These are phyloP conservation scores for Fusarium drepaniforme DNA, from an alignment of 2,329 filamentous ascomycete genomes.

Conservation along the genomic window DNA sequence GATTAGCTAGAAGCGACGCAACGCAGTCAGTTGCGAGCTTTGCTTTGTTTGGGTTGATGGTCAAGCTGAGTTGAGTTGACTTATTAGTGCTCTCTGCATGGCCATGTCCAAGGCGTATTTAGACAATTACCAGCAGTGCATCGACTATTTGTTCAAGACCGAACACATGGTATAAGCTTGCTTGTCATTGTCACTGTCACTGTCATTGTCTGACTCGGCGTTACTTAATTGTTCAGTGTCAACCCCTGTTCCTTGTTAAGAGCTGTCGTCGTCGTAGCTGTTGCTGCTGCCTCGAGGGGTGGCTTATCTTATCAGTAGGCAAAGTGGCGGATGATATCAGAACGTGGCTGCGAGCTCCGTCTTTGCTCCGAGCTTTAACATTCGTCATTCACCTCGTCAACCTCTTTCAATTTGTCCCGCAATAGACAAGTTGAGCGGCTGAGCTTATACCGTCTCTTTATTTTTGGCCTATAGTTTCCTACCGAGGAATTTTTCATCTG, in stretches of 20 bases:
- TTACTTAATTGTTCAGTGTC: neutral
- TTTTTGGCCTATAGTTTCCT: neutral
- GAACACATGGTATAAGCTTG: neutral
- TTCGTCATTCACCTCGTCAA: constrained; percentile 10
- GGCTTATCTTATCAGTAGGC: constrained; percentile 42
- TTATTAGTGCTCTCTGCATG: neutral
- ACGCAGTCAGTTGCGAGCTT: constrained; percentile 13
- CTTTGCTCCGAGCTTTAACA: constrained; percentile 25
- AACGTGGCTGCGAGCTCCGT: constrained; percentile 31
- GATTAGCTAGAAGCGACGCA: constrained; percentile 18
- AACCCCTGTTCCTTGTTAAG: neutral
- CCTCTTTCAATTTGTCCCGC: neutral
- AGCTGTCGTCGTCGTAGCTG: constrained; percentile 32
- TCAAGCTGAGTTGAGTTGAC: neutral
- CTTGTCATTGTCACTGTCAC: neutral
- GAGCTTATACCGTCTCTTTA: neutral
- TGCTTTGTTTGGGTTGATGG: constrained; percentile 5
- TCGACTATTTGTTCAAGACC: neutral
- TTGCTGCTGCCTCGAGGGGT: constrained; percentile 39
- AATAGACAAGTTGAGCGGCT: neutral
- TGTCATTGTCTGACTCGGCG: neutral
- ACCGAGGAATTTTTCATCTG: neutral
- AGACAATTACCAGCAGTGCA: neutral
- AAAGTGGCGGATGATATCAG: constrained; percentile 42
- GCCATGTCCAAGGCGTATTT: neutral